phyloP scores from a whole-genome alignment of 441 rosid genomes.

The Kokia cookei region DNA sequence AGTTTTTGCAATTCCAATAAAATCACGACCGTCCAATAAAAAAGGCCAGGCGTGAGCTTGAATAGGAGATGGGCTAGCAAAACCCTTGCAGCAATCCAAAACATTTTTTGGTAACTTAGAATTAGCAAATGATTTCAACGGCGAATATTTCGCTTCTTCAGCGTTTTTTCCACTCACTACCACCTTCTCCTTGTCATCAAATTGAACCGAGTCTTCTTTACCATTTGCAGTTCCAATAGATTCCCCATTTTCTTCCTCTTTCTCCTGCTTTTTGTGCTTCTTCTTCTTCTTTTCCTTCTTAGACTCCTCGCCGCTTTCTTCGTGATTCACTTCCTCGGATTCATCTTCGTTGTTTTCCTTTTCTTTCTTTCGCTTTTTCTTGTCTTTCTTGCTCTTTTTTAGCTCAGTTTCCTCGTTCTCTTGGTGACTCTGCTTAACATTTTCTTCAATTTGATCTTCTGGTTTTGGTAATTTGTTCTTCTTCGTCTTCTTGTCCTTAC shows the following conservation, averaged over 20 bases:
- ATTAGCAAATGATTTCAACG: slow-evolving; percentile 49
- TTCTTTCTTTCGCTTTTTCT: slow-evolving; percentile 38
- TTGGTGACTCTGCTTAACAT: slow-evolving; percentile 14
- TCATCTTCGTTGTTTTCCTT: slow-evolving; percentile 14
- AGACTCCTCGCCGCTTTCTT: slow-evolving; percentile 2
- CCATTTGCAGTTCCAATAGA: slow-evolving; percentile 2
- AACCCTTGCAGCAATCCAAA: slow-evolving; percentile 65
- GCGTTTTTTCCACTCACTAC: slow-evolving; percentile 56
- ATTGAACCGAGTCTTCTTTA: slow-evolving; percentile 1
- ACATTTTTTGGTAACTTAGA: slow-evolving; percentile 64
- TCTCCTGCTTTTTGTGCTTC: slow-evolving; percentile 13
- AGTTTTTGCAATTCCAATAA: slow-evolving; percentile 89
- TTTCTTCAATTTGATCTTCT: slow-evolving; percentile 12
- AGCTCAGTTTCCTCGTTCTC: slow-evolving; percentile 16
- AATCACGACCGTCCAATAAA: slow-evolving; percentile 81
- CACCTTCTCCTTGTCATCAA: slow-evolving; percentile 29
- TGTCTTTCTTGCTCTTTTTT: slow-evolving; percentile 31
- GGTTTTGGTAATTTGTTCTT: slow-evolving; percentile 22
- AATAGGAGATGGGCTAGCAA: slow-evolving; percentile 76
- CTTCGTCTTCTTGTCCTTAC: slow-evolving; percentile 32
- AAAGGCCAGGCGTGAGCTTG: slow-evolving; percentile 91
- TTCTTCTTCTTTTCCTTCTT: slow-evolving; percentile 19
- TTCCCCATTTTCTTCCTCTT: slow-evolving; percentile 7
- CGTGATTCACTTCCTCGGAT: background rate
- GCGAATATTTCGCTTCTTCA: slow-evolving; percentile 53